A percentile compares a stretch with the other conserved stretches of the same genome.
These are phyloP conservation scores for Paecilomyces fulvus DNA, from an alignment of 2,329 filamentous ascomycete genomes.

Conservation along the genomic window DNA sequence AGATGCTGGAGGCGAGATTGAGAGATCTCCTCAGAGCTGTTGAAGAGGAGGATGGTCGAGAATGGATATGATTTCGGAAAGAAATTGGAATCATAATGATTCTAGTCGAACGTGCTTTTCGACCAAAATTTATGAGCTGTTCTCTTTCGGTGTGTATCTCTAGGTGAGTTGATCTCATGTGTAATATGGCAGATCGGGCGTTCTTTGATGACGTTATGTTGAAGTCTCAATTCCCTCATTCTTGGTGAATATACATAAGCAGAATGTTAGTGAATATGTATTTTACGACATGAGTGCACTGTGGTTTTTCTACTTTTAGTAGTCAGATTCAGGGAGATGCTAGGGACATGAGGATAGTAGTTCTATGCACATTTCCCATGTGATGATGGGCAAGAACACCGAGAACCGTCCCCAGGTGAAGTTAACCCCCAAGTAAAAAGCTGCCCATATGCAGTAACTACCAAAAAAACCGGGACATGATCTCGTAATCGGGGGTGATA, in stretches of 20 bases:
- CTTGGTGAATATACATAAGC: neutral
- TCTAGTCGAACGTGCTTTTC: neutral
- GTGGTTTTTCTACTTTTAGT: neutral
- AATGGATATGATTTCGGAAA: neutral
- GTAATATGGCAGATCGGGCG: neutral
- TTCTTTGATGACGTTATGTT: neutral
- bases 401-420: neutral
- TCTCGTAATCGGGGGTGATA: neutral
- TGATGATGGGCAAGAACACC: neutral
- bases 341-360: neutral
- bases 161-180: neutral
- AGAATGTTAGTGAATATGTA: neutral
- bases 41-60: neutral
- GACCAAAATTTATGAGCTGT: neutral
- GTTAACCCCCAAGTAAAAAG: neutral
- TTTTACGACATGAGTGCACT: neutral
- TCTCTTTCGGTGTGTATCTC: no score
- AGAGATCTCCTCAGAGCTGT: constrained; percentile 50
- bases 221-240: neutral
- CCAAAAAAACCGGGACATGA: neutral
- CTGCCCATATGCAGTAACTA: neutral
- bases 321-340: neutral
- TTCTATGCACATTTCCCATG: neutral
- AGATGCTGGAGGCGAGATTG: constrained; percentile 70
- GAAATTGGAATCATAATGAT: neutral